Evolutionary conservation across 257 asterid species (phyloP).

Genomic region (Striga asiatica): DNA sequence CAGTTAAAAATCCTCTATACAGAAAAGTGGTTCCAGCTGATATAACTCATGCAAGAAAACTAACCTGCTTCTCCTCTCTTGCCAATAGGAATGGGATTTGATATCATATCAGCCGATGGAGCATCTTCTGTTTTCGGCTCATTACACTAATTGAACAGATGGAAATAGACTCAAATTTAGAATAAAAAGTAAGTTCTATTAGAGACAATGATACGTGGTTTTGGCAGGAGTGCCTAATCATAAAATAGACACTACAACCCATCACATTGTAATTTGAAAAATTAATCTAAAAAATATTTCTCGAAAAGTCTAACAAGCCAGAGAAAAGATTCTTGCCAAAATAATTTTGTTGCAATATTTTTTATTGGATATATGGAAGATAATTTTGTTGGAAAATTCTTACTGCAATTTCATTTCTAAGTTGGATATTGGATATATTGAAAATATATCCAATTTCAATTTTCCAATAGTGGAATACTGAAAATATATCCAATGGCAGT

Average conservation of each 20-base stretch:
- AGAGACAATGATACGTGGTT: not conserved
- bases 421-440: no score
- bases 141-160: constrained; percentile 54
- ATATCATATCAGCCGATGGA: constrained; percentile 88
- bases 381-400: no score
- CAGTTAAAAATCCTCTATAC: constrained; percentile 10
- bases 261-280: no score
- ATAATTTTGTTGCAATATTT: no score
- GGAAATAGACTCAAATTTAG: constrained; percentile 9
- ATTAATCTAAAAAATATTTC: no score
- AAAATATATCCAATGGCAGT: no score
- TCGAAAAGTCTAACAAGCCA: not conserved
- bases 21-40: constrained; percentile 1
- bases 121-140: constrained; percentile 96
- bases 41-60: constrained; percentile 10
- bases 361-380: no score
- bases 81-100: constrained; percentile 44
- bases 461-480: no score
- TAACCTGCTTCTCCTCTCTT: constrained; percentile 92
- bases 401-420: no score
- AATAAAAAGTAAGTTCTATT: not conserved
- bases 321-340: not conserved
- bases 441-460: no score
- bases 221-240: constrained; percentile 3
- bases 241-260: not conserved